Conservation (phyloP, 164 flowering plant species). For the Tinospora cordifolia region DNA sequence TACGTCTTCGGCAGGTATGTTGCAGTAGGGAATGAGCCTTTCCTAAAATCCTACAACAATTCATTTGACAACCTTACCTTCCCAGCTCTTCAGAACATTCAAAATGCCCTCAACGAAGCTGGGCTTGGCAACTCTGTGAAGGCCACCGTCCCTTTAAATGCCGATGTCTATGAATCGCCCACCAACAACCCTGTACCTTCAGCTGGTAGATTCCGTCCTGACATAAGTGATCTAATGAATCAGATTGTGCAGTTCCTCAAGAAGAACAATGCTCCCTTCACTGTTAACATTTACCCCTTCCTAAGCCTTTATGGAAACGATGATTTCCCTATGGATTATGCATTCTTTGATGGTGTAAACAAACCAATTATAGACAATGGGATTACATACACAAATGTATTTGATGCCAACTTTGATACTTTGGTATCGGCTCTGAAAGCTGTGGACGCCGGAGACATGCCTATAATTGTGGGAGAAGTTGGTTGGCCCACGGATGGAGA, state of each 20-base stretch:
- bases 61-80: constrained; percentile 15
- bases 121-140: constrained; percentile 18
- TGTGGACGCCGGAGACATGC: constrained; percentile 9
- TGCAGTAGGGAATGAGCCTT: constrained; percentile 27
- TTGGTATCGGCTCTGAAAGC: constrained; percentile 15
- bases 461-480: constrained; percentile 16
- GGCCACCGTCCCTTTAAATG: constrained; percentile 25
- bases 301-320: constrained; percentile 13
- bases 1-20: constrained; percentile 19
- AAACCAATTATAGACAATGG: constrained; percentile 11
- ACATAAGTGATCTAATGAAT: constrained; percentile 14
- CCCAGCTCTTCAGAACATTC: constrained; percentile 25
- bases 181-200: constrained; percentile 20
- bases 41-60: constrained; percentile 17
- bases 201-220: constrained; percentile 22
- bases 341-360: constrained; percentile 16
- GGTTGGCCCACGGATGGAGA: constrained; percentile 22
- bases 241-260: constrained; percentile 15
- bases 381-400: constrained; percentile 14
- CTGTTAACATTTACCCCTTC: constrained; percentile 18
- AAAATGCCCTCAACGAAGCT: constrained; percentile 23
- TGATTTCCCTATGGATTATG: constrained; percentile 14
- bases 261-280: constrained; percentile 14
- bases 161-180: constrained; percentile 24
- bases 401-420: constrained; percentile 19